Base-by-base conservation (phyloP, 2,329 filamentous ascomycete genomes). In the Juglanconis sp. region DNA sequence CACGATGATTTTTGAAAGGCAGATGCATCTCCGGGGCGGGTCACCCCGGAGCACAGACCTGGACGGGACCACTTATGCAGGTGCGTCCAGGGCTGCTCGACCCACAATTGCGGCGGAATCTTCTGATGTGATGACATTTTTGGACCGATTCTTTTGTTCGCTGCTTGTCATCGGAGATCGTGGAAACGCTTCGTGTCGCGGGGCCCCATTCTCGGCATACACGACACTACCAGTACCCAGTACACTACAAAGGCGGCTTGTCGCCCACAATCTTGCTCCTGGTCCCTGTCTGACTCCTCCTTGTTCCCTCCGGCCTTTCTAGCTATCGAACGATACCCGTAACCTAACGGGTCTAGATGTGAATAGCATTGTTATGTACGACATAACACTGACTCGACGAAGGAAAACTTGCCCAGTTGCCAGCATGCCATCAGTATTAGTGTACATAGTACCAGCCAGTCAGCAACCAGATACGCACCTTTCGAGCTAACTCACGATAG, bases 21-120 rank as follows among this genome's bases (percentile, higher is more conserved):
- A 44, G 15, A 32, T 44, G 44, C 34, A 38, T 34, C 30, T 40
- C 31, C 55, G 55, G 55, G 55, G 55, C 47, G 54, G 54, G 54
- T 57, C 54, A 57, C 47, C 55, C 55, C 55, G n/a, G 34, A 51
- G 55, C 46, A 47, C 55, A 57, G 55, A 51, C 55, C 55, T 17
- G 17, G 17, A 9, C 13, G 24, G 17, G 32, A 4, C 32, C 54
- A 34, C 54, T 56, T 47, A 56, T 56, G 54, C 54, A 56, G 44
- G 54, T 47, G 44, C 38, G 32, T 34, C 35, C 31, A 31, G 36
- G 9, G 24, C 40, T n/a, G 30, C 30, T 7, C 11, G 44, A 40
- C 42, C 46, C 55, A 57, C 55, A 34, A 2, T 24, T 17, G 46
- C 36, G 15, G 47, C 35, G 36, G 47, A 50, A 50, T 57, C 55